A percentile compares a stretch with the other conserved stretches of the same genome.
Evolutionary conservation across 306 rosid species (phyloP).

Genomic region (Citrullus amarus): DNA sequence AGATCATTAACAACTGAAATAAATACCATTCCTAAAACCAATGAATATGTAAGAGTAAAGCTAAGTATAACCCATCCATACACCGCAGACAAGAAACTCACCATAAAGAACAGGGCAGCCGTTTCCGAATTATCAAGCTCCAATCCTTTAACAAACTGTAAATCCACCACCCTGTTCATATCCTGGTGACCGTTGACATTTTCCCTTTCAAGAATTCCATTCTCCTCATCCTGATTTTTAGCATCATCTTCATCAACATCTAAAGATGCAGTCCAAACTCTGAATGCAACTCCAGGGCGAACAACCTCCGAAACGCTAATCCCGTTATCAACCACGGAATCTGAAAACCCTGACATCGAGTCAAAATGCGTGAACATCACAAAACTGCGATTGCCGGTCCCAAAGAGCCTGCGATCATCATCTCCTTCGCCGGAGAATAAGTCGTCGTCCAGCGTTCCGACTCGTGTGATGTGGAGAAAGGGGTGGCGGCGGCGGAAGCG

Average conservation of each 20-base stretch:
- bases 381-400: slow-evolving; percentile 33
- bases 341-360: slow-evolving; percentile 45
- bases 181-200: slow-evolving; percentile 18
- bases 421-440: slow-evolving; percentile 80
- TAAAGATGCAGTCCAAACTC: slow-evolving; percentile 6
- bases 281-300: slow-evolving; percentile 52
- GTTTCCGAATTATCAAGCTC: slow-evolving; percentile 66
- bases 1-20: slow-evolving; percentile 53
- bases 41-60: slow-evolving; percentile 67
- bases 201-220: slow-evolving; percentile 18
- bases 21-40: slow-evolving; percentile 74
- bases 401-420: slow-evolving; percentile 46
- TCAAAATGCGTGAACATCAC: slow-evolving; percentile 26
- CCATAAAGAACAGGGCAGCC: slow-evolving; percentile 47
- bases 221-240: slow-evolving; percentile 12
- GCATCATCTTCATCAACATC: not conserved
- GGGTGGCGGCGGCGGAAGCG: slow-evolving; percentile 37
- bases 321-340: slow-evolving; percentile 46
- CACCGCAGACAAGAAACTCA: slow-evolving; percentile 57
- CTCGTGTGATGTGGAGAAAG: slow-evolving; percentile 70
- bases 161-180: slow-evolving; percentile 29
- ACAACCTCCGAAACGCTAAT: slow-evolving; percentile 50
- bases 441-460: slow-evolving; percentile 79
- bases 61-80: slow-evolving; percentile 79
- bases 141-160: slow-evolving; percentile 50